Base-by-base conservation (phyloP, 305 asterid species). In the Fraxinus ornus region DNA sequence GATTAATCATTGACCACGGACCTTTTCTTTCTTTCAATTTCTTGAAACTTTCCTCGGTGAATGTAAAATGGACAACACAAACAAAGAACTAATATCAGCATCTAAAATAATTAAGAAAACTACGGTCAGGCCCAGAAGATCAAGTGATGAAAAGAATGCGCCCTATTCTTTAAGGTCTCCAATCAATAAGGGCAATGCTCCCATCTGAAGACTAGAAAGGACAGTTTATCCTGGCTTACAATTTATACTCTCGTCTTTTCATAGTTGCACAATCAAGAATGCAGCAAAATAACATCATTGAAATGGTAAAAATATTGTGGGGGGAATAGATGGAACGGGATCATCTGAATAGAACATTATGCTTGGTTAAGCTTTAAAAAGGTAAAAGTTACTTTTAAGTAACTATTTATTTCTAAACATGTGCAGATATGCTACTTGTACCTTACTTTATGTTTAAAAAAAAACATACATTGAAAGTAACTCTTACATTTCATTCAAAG, bases 111-210 rank as follows among this genome's bases (percentile, higher is more conserved):
- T 24, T 49, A 74, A 78, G 60, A 75, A 37, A 28, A 77, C 35
- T 77, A 52, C 21, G 30, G 41, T 8, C 28, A 47, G 49, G 78
- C 77, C 15, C 66, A 52, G 76, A 19, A 24, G n/a, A 2, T 6
- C 36, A 36, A 7, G 74, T 22, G 62, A 78, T 44, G 64, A 52
- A 8, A 41, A 52, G 60, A 33, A 71, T 15, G 21, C 0, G 52
- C 57, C 30, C 75, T 79, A 49, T 82, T 68, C 82, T 52, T 70
- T 32, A 24, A 26, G 72, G 44, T 60, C 76, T 41, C 81, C 68
- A 57, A 71, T 75, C 72, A 75, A 37, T 36, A 30, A 4, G 44
- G 72, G 5, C 62, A 78, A 71, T 52, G 64, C 24, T 52, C 64
- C 64, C 64, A 17, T 52, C 8, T 52, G 24, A 52, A 4, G n/a